Evolutionary conservation across 2,329 filamentous ascomycete species (phyloP).

Genomic region (Hypoxylon sp.): DNA sequence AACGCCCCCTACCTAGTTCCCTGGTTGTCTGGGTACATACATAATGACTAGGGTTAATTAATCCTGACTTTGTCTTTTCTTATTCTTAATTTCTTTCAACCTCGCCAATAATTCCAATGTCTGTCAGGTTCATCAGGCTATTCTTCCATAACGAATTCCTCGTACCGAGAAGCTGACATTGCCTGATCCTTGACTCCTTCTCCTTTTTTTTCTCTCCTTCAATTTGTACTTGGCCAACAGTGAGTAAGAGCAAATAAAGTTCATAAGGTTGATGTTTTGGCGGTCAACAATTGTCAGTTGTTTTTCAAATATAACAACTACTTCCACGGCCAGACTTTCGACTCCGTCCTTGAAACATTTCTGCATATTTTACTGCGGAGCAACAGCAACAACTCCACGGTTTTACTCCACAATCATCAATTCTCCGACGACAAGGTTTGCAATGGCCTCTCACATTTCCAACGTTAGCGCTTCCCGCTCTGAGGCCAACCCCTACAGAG

Average conservation of each 20-base stretch:
- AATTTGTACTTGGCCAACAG: conserved; percentile 26
- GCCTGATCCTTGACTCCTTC: conserved; percentile 24
- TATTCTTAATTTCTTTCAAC: conserved; percentile 26
- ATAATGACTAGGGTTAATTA: conserved; percentile 35
- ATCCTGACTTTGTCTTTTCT: conserved; percentile 11
- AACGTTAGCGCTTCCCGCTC: conserved; percentile 29
- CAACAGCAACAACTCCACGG: conserved; percentile 19
- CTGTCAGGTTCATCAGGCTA: conserved; percentile 35
- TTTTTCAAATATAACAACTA: conserved; percentile 16
- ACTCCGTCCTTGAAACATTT: conserved; percentile 31
- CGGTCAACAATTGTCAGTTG: conserved; percentile 22
- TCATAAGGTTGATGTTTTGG: conserved; percentile 28
- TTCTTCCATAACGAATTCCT: conserved; percentile 31
- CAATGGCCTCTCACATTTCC: conserved; percentile 38
- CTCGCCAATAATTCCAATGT: conserved; percentile 28
- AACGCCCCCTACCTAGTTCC: conserved; percentile 14
- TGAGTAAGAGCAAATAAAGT: conserved; percentile 4
- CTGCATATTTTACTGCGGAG: conserved; percentile 20
- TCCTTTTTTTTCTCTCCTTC: conserved; percentile 8
- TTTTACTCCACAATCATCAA: conserved; percentile 26
- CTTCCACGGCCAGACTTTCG: conserved; percentile 19
- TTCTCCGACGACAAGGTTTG: conserved; percentile 31
- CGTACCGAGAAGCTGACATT: conserved; percentile 36
- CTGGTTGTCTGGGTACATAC: conserved; percentile 11
- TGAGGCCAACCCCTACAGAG: conserved; percentile 60